These are phyloP conservation scores for Acacia confusa DNA, from an alignment of 306 rosid species.

Conservation along the genomic window DNA sequence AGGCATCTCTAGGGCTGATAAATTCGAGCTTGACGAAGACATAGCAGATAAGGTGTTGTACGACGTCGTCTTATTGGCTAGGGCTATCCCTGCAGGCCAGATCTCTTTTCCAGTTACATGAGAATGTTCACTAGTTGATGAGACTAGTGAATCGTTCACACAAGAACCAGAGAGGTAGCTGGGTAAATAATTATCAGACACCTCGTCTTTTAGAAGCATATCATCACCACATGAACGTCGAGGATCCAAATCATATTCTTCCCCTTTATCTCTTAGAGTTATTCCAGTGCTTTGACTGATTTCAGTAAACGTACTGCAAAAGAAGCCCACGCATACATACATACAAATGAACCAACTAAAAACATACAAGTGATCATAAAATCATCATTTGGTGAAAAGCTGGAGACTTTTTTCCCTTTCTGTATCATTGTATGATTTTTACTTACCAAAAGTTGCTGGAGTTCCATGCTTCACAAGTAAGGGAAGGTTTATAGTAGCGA, in stretches of 20 bases:
- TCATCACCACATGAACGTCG: constrained; percentile 20
- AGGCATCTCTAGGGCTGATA: constrained; percentile 18
- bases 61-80: constrained; percentile 21
- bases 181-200: constrained; percentile 16
- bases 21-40: constrained; percentile 21
- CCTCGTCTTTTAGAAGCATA: constrained; percentile 24
- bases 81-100: constrained; percentile 11
- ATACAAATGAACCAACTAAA: background rate
- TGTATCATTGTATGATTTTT: background rate
- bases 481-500: constrained; percentile 17
- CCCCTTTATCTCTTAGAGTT: constrained; percentile 38
- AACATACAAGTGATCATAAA: background rate
- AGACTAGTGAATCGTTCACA: constrained; percentile 12
- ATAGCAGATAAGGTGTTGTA: constrained; percentile 24
- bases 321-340: background rate
- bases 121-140: background rate
- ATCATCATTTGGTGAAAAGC: background rate
- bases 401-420: background rate
- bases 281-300: background rate
- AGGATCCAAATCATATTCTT: constrained; percentile 18
- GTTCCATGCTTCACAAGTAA: constrained; percentile 22
- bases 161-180: background rate
- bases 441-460: constrained; percentile 32
- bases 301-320: constrained; percentile 10
- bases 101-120: constrained; percentile 27